These are phyloP conservation scores for Singerocomus inundabilis DNA, from an alignment of 1,284 basidiomycete species.

Conservation along the genomic window DNA sequence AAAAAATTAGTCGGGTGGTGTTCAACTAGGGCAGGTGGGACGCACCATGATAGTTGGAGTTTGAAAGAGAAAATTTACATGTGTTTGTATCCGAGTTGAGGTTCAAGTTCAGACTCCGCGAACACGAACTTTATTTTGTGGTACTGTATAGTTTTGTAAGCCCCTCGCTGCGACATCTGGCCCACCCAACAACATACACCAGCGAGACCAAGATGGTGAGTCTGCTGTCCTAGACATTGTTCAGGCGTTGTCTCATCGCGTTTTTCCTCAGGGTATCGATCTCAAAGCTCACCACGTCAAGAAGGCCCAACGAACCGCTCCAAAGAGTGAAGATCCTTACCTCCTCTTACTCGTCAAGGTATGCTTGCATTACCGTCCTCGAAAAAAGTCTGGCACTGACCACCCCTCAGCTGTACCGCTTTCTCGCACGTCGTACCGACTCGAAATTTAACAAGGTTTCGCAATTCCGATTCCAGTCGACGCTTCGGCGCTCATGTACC, in stretches of 20 bases:
- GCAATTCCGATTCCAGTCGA: slow-evolving; percentile 5
- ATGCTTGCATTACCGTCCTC: slow-evolving; percentile 22
- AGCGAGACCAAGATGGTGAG: slow-evolving; percentile 79
- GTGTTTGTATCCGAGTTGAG: slow-evolving; percentile 40
- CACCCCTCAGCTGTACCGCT: slow-evolving; percentile 86
- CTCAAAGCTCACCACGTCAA: slow-evolving; percentile 98
- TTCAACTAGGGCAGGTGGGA: background rate
- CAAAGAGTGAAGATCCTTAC: slow-evolving; percentile 99
- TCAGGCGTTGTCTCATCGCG: slow-evolving; percentile 19
- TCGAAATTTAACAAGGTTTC: slow-evolving; percentile 93
- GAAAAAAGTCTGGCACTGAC: slow-evolving; percentile 11
- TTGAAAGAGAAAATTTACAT: slow-evolving; percentile 40
- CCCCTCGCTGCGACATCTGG: slow-evolving; percentile 38
- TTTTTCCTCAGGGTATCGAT: slow-evolving; percentile 84
- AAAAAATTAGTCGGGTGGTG: background rate
- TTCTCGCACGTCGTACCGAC: slow-evolving; percentile 97
- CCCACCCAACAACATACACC: slow-evolving; percentile 43
- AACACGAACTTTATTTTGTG: slow-evolving; percentile 24
- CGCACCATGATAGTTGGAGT: slow-evolving; percentile 67
- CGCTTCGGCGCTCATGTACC: slow-evolving; percentile 15
- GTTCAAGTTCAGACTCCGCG: slow-evolving; percentile 38
- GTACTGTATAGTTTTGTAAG: slow-evolving; percentile 59
- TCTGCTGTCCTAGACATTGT: slow-evolving; percentile 39
- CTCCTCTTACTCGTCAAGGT: slow-evolving; percentile 98
- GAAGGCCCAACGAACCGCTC: slow-evolving; percentile 93